Conservation (phyloP, 169 alveolate genomes). For the Theileria parva region DNA sequence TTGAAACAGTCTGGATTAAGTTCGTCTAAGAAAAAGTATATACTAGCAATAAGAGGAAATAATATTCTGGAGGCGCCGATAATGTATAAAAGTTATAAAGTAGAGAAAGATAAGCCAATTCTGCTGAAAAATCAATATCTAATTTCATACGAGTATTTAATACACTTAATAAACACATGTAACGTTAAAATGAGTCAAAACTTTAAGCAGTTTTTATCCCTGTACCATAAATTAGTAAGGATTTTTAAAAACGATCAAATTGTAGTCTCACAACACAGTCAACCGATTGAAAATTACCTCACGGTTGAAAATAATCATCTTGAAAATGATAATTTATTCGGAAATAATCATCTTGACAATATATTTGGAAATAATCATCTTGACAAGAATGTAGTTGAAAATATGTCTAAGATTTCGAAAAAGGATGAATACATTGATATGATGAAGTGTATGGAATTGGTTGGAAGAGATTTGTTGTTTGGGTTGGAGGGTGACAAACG, state of each 20-base stretch:
- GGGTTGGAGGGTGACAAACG: background rate
- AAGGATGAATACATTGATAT: background rate
- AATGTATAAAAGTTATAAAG: background rate
- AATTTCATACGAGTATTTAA: slow-evolving; percentile 18
- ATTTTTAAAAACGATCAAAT: background rate
- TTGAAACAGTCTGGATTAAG: slow-evolving; percentile 75
- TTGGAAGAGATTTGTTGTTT: background rate
- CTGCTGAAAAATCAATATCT: slow-evolving; percentile 31
- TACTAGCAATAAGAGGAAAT: slow-evolving; percentile 71
- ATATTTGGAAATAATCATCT: too few relatives aligned
- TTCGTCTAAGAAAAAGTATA: slow-evolving; percentile 50
- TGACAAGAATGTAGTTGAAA: too few relatives aligned
- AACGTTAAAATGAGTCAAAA: slow-evolving; percentile 44
- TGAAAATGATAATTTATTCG: background rate
- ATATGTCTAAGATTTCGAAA: background rate
- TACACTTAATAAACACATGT: slow-evolving; percentile 32
- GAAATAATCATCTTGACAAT: too few relatives aligned
- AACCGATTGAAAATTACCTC: background rate
- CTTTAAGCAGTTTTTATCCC: slow-evolving; percentile 36
- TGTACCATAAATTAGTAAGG: slow-evolving; percentile 35
- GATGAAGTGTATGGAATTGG: background rate
- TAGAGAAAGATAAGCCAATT: slow-evolving; percentile 1
- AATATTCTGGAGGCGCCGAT: slow-evolving; percentile 48
- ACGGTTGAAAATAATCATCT: too few relatives aligned
- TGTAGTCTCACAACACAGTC: background rate